phyloP scores from a whole-genome alignment of 768 basidiomycete species.

The Tricholoma flavovirens region DNA sequence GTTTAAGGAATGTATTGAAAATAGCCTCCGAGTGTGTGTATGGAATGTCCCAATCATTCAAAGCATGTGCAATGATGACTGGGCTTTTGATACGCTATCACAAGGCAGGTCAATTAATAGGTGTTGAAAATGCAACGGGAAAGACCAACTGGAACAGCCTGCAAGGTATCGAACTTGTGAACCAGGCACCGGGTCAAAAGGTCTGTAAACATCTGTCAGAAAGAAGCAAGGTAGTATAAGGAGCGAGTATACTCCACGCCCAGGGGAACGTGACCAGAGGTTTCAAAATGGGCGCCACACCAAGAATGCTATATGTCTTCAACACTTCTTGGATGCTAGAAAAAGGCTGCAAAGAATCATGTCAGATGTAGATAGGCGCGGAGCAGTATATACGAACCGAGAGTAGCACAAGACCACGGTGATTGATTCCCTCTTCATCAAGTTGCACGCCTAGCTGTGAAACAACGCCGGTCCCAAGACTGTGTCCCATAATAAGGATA shows the following conservation, averaged over 20 bases:
- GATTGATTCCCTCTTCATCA: conserved; percentile 34
- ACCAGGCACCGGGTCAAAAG: conserved; percentile 33
- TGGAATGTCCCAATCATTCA: conserved; percentile 77
- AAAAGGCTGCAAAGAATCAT: conserved; percentile 47
- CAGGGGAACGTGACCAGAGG: conserved; percentile 66
- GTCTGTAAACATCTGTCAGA: conserved; percentile 16
- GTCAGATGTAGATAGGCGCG: conserved; percentile 31
- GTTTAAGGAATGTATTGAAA: conserved; percentile 67
- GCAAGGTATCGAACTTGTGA: conserved; percentile 58
- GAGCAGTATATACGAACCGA: conserved; percentile 27
- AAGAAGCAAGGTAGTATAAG: background rate
- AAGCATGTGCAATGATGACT: conserved; percentile 71
- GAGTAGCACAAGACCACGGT: conserved; percentile 46
- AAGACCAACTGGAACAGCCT: conserved; percentile 50
- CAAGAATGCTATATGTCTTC: conserved; percentile 63
- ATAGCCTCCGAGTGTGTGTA: conserved; percentile 66
- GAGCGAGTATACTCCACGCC: conserved; percentile 45
- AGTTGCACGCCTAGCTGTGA: conserved; percentile 44
- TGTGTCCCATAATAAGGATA: conserved; percentile 79
- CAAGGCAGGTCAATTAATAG: background rate
- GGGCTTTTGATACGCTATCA: conserved; percentile 59
- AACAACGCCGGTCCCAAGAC: conserved; percentile 81
- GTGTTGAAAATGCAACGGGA: background rate
- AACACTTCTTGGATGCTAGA: conserved; percentile 57
- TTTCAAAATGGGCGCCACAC: conserved; percentile 64